Percentiles rank a stretch among this genome's conserved stretches.
phyloP scores from a whole-genome alignment of 371 early-diverging fungal species.

The Massospora cicadina region DNA sequence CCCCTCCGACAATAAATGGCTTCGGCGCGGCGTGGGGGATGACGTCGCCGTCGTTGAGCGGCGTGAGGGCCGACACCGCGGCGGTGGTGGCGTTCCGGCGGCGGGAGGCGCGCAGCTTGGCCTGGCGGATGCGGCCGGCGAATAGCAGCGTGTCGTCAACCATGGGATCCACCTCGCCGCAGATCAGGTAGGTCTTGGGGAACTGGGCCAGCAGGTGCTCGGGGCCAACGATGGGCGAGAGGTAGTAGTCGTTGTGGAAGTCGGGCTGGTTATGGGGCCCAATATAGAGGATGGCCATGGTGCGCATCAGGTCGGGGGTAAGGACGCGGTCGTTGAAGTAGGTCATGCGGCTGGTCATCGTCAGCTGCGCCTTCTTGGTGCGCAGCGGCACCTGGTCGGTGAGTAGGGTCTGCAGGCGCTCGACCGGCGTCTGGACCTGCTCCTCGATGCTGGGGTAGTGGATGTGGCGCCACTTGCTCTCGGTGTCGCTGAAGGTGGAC shows the following conservation, averaged over 20 bases:
- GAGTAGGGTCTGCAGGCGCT: background rate
- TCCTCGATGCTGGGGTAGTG: constrained; percentile 13
- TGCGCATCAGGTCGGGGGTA: constrained; percentile 67
- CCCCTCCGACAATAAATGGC: constrained; percentile 2
- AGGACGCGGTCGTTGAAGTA: constrained; percentile 72
- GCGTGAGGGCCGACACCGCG: background rate
- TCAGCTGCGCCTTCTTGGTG: constrained; percentile 22
- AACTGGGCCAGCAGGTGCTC: constrained; percentile 71
- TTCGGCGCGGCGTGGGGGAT: background rate
- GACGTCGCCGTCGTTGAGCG: background rate
- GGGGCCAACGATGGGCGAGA: constrained; percentile 81
- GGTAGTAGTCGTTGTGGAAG: constrained; percentile 58
- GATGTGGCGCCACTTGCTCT: constrained; percentile 17
- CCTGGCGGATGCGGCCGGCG: constrained; percentile 70
- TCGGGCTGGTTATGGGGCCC: constrained; percentile 64
- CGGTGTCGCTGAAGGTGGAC: constrained; percentile 30
- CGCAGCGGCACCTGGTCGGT: constrained; percentile 1
- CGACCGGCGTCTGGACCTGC: constrained; percentile 12
- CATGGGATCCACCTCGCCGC: constrained; percentile 90
- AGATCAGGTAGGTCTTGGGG: constrained; percentile 75
- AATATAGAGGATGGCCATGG: constrained; percentile 83
- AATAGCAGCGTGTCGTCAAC: constrained; percentile 90
- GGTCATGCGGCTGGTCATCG: constrained; percentile 73
- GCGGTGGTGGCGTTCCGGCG: constrained; percentile 7
- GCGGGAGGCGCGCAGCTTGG: constrained; percentile 23